These are phyloP conservation scores for Botrytis medusae DNA, from an alignment of 2,329 filamentous ascomycete species.

Conservation along the genomic window DNA sequence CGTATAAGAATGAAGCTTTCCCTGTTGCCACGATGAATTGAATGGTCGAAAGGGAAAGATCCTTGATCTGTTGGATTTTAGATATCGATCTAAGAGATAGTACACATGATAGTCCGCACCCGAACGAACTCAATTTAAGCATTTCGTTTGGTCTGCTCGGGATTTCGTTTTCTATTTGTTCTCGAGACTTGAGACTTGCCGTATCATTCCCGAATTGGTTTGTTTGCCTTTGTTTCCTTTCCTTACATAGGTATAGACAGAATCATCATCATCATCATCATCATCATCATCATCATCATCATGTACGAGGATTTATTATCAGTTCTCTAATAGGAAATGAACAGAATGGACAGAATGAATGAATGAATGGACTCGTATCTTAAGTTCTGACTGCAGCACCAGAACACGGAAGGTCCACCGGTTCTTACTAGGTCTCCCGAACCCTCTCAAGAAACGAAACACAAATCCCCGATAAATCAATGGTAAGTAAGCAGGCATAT, in stretches of 20 bases:
- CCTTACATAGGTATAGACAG: no score
- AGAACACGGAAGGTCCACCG: neutral
- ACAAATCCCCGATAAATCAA: neutral
- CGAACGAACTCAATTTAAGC: neutral
- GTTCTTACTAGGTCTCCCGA: neutral
- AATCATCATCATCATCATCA: neutral
- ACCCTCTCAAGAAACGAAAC: neutral
- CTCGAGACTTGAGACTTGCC: neutral
- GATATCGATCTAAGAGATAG: neutral
- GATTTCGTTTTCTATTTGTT: neutral
- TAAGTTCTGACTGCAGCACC: constrained; percentile 1
- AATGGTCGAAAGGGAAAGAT: neutral
- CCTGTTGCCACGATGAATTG: neutral
- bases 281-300: neutral
- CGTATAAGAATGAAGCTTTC: neutral
- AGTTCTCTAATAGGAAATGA: neutral
- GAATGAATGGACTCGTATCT: neutral
- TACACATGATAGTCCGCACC: neutral
- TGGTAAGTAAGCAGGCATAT: neutral
- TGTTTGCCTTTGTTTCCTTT: no score
- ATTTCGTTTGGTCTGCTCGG: neutral
- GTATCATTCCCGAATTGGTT: neutral
- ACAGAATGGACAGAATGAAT: neutral
- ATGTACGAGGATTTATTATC: neutral
- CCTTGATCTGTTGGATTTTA: no score